phyloP scores from a whole-genome alignment of 495 filamentous ascomycete species.

The Xylaria nigripes region DNA sequence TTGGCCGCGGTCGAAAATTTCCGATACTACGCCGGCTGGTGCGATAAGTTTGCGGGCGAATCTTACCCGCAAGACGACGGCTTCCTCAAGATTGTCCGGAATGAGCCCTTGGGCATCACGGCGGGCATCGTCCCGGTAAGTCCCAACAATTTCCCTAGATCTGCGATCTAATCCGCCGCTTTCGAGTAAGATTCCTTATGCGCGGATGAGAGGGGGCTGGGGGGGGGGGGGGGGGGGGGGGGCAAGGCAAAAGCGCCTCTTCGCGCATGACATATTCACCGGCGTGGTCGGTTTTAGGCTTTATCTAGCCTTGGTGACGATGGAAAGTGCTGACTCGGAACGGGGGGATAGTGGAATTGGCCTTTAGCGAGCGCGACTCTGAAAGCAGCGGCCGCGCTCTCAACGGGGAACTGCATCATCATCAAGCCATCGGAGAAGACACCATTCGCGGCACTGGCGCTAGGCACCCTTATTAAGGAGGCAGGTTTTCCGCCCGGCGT shows the following conservation, averaged over 20 bases:
- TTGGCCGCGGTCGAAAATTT: conserved; percentile 22
- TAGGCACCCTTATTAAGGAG: conserved; percentile 24
- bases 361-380: conserved; percentile 26
- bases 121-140: conserved; percentile 34
- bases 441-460: conserved; percentile 24
- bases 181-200: background rate
- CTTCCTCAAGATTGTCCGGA: conserved; percentile 36
- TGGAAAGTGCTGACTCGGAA: background rate
- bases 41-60: conserved; percentile 40
- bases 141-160: background rate
- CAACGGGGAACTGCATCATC: conserved; percentile 37
- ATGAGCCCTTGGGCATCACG: conserved; percentile 35
- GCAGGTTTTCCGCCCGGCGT: conserved; percentile 35
- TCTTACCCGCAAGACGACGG: conserved; percentile 36
- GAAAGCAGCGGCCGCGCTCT: conserved; percentile 41
- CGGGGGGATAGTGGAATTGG: conserved; percentile 32
- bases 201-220: no score
- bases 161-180: background rate
- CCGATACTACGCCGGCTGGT: conserved; percentile 37
- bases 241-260: no score
- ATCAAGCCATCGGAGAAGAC: conserved; percentile 34
- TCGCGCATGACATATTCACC: no score
- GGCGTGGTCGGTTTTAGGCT: no score
- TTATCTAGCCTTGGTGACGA: background rate
- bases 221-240: no score